These are phyloP conservation scores for Gardenia jasminoides DNA, from an alignment of 257 asterid species.

Conservation along the genomic window DNA sequence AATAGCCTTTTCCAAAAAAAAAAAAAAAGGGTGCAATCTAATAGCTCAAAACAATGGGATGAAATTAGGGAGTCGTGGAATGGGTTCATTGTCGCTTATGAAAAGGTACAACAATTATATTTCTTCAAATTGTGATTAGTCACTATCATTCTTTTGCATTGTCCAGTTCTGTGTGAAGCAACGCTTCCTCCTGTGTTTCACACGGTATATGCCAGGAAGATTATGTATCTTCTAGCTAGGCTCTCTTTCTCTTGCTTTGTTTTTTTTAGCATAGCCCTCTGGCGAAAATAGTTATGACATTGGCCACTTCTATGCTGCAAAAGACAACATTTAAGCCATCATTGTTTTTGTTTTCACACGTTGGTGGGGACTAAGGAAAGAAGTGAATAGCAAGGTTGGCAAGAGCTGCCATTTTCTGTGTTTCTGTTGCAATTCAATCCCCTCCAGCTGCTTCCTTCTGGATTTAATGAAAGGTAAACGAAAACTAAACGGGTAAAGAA, in stretches of 20 bases:
- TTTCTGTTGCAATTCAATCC: neutral
- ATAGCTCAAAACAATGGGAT: neutral
- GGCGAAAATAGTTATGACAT: conserved; percentile 3
- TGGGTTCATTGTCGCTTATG: conserved; percentile 1
- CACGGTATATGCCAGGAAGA: neutral
- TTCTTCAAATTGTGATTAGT: conserved; percentile 15
- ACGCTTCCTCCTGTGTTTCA: neutral
- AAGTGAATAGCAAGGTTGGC: neutral
- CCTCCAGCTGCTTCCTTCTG: neutral
- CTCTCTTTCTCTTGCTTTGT: neutral
- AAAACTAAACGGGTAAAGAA: neutral
- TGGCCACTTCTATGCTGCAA: conserved; percentile 7
- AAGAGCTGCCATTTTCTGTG: conserved; percentile 1
- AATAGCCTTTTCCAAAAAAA: no score
- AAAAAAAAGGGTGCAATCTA: no score
- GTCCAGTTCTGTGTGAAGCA: conserved; percentile 9
- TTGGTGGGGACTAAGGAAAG: conserved; percentile 6
- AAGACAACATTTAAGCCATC: conserved; percentile 10
- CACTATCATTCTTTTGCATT: conserved; percentile 21
- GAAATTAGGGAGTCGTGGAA: neutral
- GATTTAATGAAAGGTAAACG: neutral
- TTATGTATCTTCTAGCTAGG: neutral
- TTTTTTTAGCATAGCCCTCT: neutral
- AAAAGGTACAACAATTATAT: neutral
- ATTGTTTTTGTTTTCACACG: neutral